Base-by-base conservation (phyloP, 2,329 filamentous ascomycete genomes). In the Taxawa tesnikishii region DNA sequence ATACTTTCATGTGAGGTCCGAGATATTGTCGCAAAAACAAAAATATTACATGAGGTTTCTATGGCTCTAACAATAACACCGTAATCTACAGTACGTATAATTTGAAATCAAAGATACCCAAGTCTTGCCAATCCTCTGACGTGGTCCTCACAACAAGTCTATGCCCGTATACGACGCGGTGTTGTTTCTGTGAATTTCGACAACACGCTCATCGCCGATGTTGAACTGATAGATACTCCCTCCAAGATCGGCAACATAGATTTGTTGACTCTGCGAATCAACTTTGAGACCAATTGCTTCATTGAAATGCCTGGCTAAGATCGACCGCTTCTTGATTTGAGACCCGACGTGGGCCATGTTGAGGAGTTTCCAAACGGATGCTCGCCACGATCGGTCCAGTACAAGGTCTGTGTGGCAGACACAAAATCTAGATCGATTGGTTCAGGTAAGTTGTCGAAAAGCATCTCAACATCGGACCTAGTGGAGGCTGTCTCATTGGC, bases 351-450 rank as follows among this genome's bases (percentile, higher is more conserved):
- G 11, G 8, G 17, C 26, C 30, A 15, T 47, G 43, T 73, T 70
- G 36, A 76, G 39, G 8, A 62, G 43, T 71, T 73, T 0, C 72
- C 72, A 6, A 50, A 44, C 0, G 71, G 71, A 3, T 19, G 17
- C 39, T 76, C 72, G 4, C 72, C 73, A 0, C 73, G 56, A 40
- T 76, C 73, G 0, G 72, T 74, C 73, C 72, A 76, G 47, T 70
- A 76, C 15, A 77, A 50, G 1, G 47, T 53, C 16, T 58, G 45
- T 3, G 46, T 44, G 0, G 55, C 49, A 9, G 60, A 56, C 11
- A 75, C 68, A 1, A 75, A 42, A 18, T 72, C 68, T 0, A 77
- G 49, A 40, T 76, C 70, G 36, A 76, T 68, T 0, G 68, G 66
- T 44, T 75, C 70, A 0, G 70, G 68, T 6, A 74, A 50, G 1